Evolutionary conservation across 2,329 filamentous ascomycete species (phyloP).

Genomic region (Didymella segeticola): DNA sequence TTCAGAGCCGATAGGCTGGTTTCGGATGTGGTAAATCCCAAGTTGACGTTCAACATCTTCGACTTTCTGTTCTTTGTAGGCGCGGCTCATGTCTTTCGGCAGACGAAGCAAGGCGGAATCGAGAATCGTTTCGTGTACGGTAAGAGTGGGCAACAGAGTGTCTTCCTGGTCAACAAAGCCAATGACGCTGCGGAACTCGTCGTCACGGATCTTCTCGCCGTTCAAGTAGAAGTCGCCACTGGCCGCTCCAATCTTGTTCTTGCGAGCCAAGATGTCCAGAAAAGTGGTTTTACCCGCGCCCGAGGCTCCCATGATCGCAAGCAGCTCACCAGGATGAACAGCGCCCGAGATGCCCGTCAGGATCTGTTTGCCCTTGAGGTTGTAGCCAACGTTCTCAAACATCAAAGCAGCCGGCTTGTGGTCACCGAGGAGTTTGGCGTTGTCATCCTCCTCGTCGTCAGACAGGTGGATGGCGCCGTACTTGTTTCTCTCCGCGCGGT

Average conservation of each 20-base stretch:
- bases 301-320: conserved; percentile 97
- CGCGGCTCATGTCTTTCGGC: conserved; percentile 86
- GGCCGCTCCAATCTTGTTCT: conserved; percentile 88
- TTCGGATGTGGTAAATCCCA: conserved; percentile 90
- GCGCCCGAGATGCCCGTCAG: conserved; percentile 80
- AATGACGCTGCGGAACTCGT: conserved; percentile 88
- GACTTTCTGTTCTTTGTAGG: conserved; percentile 89
- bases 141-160: conserved; percentile 92
- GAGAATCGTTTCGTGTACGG: conserved; percentile 96
- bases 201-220: conserved; percentile 83
- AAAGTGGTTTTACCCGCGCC: conserved; percentile 98
- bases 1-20: conserved; percentile 95
- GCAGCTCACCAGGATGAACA: conserved; percentile 92
- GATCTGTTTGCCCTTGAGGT: conserved; percentile 86
- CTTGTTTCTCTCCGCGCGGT: conserved; percentile 68
- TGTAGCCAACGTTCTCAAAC: conserved; percentile 87
- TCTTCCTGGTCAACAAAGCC: conserved; percentile 99
- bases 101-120: conserved; percentile 90
- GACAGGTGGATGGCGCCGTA: conserved; percentile 75
- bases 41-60: conserved; percentile 95
- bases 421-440: conserved; percentile 83
- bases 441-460: conserved; percentile 86
- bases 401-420: conserved; percentile 89
- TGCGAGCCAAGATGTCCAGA: conserved; percentile 91
- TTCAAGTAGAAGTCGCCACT: conserved; percentile 90